Evolutionary conservation across 2,329 filamentous ascomycete genomes (phyloP), one percentile per base, ranked within the genome.

Genomic region (Massarina eburnea): DNA sequence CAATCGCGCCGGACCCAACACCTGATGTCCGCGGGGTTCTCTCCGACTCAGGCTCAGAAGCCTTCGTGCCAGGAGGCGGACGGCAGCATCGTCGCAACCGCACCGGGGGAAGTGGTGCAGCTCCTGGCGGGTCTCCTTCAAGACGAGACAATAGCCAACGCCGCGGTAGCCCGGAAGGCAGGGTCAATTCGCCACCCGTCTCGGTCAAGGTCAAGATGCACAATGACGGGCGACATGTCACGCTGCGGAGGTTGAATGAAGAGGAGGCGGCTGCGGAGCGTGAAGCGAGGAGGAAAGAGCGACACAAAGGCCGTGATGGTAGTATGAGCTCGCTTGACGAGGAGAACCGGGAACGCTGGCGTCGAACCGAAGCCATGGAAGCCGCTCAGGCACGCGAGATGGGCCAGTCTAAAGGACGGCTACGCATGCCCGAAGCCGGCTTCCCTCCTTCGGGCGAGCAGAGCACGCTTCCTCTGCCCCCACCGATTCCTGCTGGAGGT

Each of bases 131-230:
- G 8, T 63, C 67, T 14, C 56, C 61, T 10, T 62, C 61, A n/a
- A 62, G 54, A 42, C 57, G 60, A 37, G 60, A 63, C 22, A 42
- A 48, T 35, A 57, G 61, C 43, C 51, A 61, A 26, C 59, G 59
- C 17, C 60, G 68, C 41, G 59, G 58, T 47, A 67, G 66, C 42
- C 54, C 51, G 43, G 72, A 75, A 35, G 73, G 73, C 36, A 73
- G 74, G 49, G 68, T 76, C 22, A 73, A 73, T 19, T 81, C 80
- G 0, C 81, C 80, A n/a, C 80, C 81, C 2, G 80, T 84, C 37
- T 82, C 79, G 22, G 77, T 86, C 44, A 83, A 84, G 62, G 77
- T 85, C 33, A 83, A 83, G 59, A 82, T 84, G 76, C 81, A 84
- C 64, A 78, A 80, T 46, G 81, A 85, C 52, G 81, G 81, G 19